Base-by-base conservation (phyloP, 2,329 filamentous ascomycete genomes). In the Paraconiothyrium brasiliense region DNA sequence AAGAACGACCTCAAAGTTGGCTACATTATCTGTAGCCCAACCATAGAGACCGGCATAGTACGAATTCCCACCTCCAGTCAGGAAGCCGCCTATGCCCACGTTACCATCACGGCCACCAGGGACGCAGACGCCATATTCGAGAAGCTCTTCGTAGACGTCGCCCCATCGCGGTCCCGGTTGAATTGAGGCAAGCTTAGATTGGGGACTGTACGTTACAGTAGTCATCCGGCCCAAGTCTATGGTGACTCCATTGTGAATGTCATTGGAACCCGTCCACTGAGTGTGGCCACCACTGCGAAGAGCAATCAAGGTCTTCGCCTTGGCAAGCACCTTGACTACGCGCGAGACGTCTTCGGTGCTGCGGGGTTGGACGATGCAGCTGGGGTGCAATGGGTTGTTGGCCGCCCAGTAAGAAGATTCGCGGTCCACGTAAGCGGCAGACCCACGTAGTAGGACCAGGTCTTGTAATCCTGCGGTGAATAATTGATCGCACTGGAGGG, bases 1-100 rank as follows among this genome's bases (percentile, higher is more conserved):
- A 14, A 78, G 75, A 1, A 79, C 71, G 1, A 79, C 68, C 16
- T 75, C 68, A 34, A 74, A 77, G 8, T 72, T 67, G 10, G 76
- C 54, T 3, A 74, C 69, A 22, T 76, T 72, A 50, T 80, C 76
- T 35, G 67, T 76, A 54, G 64, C 73, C 43, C 64, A 61, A 1
- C 77, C 77, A 14, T 72, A 62, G 7, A 69, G 64, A 2, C 66
- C 63, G 2, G 70, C 67, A 47, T 76, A 75, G 61, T 71, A 76
- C 1, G 67, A 71, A 22, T 76, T 69, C 4, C 76, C 76, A 30
- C 71, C 72, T 1, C 72, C 73, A 2, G 71, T 61, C 1, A 70
- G 65, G 14, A 74, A 58, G 6, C 74, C 73, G 13, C 68, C 71
- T 22, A 73, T 69, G 9, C 71, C 74, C 4, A 74, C 69, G 8